Base-by-base conservation (phyloP, 345 rosid genomes). In the Brassica napus region DNA sequence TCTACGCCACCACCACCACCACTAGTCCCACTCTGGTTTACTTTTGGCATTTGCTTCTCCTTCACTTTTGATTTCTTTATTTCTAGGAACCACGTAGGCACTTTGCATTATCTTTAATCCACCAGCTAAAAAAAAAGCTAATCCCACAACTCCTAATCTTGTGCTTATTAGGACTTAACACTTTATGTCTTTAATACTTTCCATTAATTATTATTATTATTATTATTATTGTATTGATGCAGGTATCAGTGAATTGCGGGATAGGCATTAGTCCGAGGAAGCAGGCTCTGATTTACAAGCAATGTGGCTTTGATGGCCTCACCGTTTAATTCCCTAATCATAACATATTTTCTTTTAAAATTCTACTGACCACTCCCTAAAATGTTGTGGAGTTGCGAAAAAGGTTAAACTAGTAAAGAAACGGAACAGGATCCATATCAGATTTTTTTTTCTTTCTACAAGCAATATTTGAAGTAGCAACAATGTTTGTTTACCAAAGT, bases 241-340 rank as follows among this genome's bases (percentile, higher is more conserved):
- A 93, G 99, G 99, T 93, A 59, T 95, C 94, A 0, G 97, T 95
- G 77, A 88, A 93, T 73, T 95, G 98, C 71, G 94, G 92, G 28
- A 87, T 93, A 66, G 97, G 84, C 75, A 91, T 95, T 31, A 95
- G 99, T 82, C 99, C 99, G 28, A 91, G 89, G 82, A 91, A 90
- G 87, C 98, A 95, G 80, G 79, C 98, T 74, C 90, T 95, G 47
- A 91, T 91, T 4, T 87, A 88, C 87, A 95, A 95, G 88, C 97
- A 91, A 67, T 95, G 99, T 82, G 99, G 99, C 59, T 95, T 95
- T 79, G 99, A 95, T 78, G 99, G 99, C 64, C 72, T 95, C 75
- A 88, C 81, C 71, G 91, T 95, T 68, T 95, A 73, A 84, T 28
- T 70, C 61, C 72, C 72, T 49, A 49, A 62, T 70, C 35, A 67